phyloP scores from a whole-genome alignment of 345 rosid species.

The Mangifera indica region DNA sequence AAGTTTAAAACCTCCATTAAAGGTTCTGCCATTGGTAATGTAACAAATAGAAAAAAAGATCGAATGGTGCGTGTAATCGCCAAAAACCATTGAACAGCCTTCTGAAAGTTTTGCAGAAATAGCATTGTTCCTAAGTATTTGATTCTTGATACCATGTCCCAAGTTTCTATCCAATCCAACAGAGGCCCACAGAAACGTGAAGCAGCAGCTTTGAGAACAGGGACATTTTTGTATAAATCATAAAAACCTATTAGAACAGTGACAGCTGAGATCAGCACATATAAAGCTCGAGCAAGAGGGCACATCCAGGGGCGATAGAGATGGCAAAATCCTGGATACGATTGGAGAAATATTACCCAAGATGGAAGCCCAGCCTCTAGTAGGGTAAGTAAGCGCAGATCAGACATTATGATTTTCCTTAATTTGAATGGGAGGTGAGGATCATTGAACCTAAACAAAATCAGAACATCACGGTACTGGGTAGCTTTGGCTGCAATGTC shows the following conservation, averaged over 20 bases:
- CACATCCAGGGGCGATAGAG: slow-evolving; percentile 99
- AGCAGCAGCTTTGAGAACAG: slow-evolving; percentile 91
- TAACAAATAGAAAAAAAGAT: slow-evolving; percentile 60
- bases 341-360: slow-evolving; percentile 96
- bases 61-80: slow-evolving; percentile 46
- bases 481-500: slow-evolving; percentile 51
- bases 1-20: slow-evolving; percentile 39
- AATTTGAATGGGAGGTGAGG: slow-evolving; percentile 78
- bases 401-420: slow-evolving; percentile 66
- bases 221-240: slow-evolving; percentile 95
- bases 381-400: slow-evolving; percentile 76
- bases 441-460: slow-evolving; percentile 75
- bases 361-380: slow-evolving; percentile 98
- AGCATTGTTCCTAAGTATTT: slow-evolving; percentile 98
- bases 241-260: slow-evolving; percentile 92
- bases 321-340: slow-evolving; percentile 91
- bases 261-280: slow-evolving; percentile 65
- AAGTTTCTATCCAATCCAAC: slow-evolving; percentile 89
- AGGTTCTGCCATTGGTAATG: slow-evolving; percentile 60
- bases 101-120: slow-evolving; percentile 85
- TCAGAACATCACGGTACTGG: slow-evolving; percentile 66
- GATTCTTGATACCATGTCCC: slow-evolving; percentile 97
- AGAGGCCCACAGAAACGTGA: slow-evolving; percentile 86
- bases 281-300: slow-evolving; percentile 83
- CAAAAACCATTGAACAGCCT: slow-evolving; percentile 72